phyloP scores from a whole-genome alignment of 1,284 basidiomycete species.

The Ceratobasidium sp. region DNA sequence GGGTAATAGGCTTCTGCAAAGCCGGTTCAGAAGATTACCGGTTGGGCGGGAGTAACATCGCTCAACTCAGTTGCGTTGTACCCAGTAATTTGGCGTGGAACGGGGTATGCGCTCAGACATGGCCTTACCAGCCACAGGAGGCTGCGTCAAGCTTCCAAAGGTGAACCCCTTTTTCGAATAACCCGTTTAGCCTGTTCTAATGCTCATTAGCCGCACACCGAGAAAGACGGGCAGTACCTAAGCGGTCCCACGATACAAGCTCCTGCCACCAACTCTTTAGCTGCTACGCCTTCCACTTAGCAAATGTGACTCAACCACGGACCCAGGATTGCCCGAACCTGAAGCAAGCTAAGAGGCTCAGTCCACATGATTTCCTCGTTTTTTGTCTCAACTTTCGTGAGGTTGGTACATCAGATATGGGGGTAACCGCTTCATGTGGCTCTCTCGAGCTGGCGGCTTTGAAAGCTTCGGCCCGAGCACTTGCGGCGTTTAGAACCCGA shows the following conservation, averaged over 20 bases:
- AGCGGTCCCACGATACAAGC: not conserved
- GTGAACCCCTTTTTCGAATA: not conserved
- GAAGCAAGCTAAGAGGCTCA: too few relatives aligned
- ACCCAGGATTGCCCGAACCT: not conserved
- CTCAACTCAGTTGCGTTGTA: not conserved
- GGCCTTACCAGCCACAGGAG: not conserved
- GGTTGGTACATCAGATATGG: too few relatives aligned
- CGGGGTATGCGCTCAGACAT: not conserved
- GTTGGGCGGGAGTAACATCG: not conserved
- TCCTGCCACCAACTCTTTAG: not conserved
- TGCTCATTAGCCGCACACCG: not conserved
- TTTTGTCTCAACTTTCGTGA: too few relatives aligned
- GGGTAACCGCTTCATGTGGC: too few relatives aligned
- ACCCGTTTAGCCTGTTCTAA: not conserved
- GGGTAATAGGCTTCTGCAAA: not conserved
- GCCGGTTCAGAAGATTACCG: not conserved
- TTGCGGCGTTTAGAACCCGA: too few relatives aligned
- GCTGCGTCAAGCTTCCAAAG: conserved; percentile 16
- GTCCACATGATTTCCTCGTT: too few relatives aligned
- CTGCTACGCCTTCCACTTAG: not conserved
- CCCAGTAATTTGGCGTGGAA: conserved; percentile 8
- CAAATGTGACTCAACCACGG: conserved; percentile 29
- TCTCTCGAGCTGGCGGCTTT: too few relatives aligned
- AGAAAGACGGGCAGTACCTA: conserved; percentile 13
- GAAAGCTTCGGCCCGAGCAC: too few relatives aligned